Conservation (phyloP, 2,329 filamentous ascomycete genomes). For the Apiospora pterosperma region DNA sequence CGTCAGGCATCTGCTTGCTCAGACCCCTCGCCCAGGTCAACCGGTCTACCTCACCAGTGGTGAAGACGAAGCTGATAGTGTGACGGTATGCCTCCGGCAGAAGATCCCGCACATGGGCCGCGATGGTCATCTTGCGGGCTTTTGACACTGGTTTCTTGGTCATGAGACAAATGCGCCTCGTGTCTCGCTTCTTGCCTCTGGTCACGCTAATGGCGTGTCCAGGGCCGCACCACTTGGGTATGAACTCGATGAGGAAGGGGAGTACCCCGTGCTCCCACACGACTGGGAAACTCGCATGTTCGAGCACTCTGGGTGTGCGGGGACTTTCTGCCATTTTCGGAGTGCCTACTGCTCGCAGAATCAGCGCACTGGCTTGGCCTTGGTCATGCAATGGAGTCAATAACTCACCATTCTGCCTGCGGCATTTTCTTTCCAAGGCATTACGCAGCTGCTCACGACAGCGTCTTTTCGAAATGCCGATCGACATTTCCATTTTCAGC, state of each 20-base stretch:
- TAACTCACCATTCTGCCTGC: conserved; percentile 22
- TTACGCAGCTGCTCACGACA: conserved; percentile 32
- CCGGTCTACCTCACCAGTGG: conserved; percentile 33
- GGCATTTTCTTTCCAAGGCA: conserved; percentile 32
- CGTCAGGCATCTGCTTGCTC: conserved; percentile 33
- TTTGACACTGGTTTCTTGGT: conserved; percentile 28
- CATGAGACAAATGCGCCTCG: conserved; percentile 39
- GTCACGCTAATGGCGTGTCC: conserved; percentile 36
- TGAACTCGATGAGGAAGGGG: conserved; percentile 38
- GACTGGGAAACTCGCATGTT: conserved; percentile 35
- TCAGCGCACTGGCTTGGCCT: conserved; percentile 13
- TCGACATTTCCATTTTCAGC: conserved; percentile 24
- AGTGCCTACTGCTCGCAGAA: conserved; percentile 27
- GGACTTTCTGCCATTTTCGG: conserved; percentile 23
- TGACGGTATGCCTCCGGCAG: conserved; percentile 30
- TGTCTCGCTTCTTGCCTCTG: conserved; percentile 31
- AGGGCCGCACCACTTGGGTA: conserved; percentile 39
- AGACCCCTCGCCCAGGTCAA: conserved; percentile 38
- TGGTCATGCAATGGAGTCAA: conserved; percentile 1
- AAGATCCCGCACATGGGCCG: conserved; percentile 37
- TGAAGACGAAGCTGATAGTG: conserved; percentile 34
- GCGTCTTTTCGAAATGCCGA: conserved; percentile 30
- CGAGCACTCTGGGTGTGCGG: conserved; percentile 25
- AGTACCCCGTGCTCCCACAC: conserved; percentile 41
- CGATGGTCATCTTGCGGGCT: conserved; percentile 36